Evolutionary conservation across 495 filamentous ascomycete genomes (phyloP), one percentile per base, ranked within the genome.

Genomic region (Xylaria palmicola): DNA sequence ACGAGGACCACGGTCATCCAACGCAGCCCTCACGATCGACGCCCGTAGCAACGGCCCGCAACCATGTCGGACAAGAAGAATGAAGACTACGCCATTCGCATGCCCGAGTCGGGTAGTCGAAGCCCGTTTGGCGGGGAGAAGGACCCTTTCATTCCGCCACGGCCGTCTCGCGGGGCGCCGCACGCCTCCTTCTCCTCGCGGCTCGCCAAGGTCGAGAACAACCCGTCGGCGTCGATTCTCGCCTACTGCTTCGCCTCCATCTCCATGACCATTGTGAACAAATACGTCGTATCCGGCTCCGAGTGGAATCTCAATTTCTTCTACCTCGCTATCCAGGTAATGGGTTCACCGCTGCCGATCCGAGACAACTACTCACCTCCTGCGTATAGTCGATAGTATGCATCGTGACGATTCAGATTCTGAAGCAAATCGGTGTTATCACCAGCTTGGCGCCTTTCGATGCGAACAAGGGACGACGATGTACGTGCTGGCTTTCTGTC

Each of bases 201-300:
- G 50, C 20, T 77, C 32, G 70, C 75, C 34, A 81, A 79, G 72
- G 72, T 88, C 44, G 77, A 85, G 62, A 90, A 89, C 69, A 93
- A 84, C 70, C 90, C 93, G 9, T 75, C 85, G 36, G 71, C 94
- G 8, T 90, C 93, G 9, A 90, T 99, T 63, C 70, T 97, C 51
- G 86, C 89, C 22, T 99, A 99, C 79, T 99, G 94, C 77, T 82
- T 86, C 66, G 89, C 94, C 52, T 97, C 93, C 5, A 99, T 99
- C 65, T 80, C 93, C 74, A 99, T 99, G 94, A 99, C 95, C 39
- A 88, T 96, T 24, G 96, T 94, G 77, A 99, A 99, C 79, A 99
- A 99, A 83, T 99, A 94, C 73, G 92, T 97, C 50, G 82, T 99
- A 30, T 96, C 91, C 32, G 95, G 94, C 30, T 76, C 83, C 13